Base-by-base conservation (phyloP, 495 filamentous ascomycete species). In the Penicillium cosmopolitanum region DNA sequence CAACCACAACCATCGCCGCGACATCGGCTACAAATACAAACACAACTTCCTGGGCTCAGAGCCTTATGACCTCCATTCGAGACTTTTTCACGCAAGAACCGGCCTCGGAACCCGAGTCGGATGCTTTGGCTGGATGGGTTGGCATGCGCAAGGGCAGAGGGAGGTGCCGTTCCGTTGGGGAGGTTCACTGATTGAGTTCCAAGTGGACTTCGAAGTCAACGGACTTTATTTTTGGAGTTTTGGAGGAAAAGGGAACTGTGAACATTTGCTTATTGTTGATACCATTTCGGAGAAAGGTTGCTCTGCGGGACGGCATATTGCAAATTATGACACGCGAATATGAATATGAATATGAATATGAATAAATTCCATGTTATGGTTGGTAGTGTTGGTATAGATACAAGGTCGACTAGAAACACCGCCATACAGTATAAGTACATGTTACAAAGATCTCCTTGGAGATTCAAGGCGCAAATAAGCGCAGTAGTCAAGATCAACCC, bases 81-180 rank as follows among this genome's bases (percentile, higher is more conserved):
- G 43, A 42, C 3, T 15, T 67, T 8, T 67, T 69, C 10, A 34
- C 42, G 12, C 23, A 16, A 5, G 53, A 44, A 15, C 46, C 23
- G 10, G 15, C 36, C 13, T 21, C n/a, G 15, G 59, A 69, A 10
- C 50, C 44, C 8, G 67, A 68, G 21, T 56, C 67, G 3, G 67
- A 70, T 58, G 65, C 62, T 34, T 58, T 70, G 5, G 61, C 47
- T 13, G 67, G 56, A 8, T 70, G 67, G 67, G 58, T 70, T 47
- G 67, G 67, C 35, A 34, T 59, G 34, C 57, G 64, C 0, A 56
- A 42, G 13, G 60, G 65, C 8, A 60, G 56, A 33, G 53, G 60
- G 15, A 53, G 67, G 21, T 70, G 67, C 57, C 65, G 62, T 6
- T 64, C 65, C 47, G 58, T 70, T 58, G 67, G 65, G 44, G 62